A percentile compares a stretch with the other conserved stretches of the same genome.
phyloP scores from a whole-genome alignment of 192 early-diverging fungal genomes.

The Phlyctochytrium arcticum region DNA sequence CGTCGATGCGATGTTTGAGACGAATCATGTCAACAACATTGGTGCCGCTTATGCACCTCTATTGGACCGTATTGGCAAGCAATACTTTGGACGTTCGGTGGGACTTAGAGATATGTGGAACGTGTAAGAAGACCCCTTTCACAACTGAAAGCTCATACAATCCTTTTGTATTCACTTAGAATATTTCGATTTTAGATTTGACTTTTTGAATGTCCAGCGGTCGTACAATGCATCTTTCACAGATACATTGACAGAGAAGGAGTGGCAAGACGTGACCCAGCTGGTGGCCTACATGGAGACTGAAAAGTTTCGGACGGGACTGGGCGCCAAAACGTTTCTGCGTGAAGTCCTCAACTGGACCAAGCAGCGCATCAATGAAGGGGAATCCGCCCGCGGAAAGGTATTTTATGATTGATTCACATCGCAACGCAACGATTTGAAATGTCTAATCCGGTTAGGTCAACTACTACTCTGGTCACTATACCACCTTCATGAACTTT shows the following conservation, averaged over 20 bases:
- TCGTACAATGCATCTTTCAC: constrained; percentile 22
- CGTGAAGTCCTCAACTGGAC: constrained; percentile 3
- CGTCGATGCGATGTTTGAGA: not conserved
- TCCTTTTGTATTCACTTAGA: too few species aligned
- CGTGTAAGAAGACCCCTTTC: not conserved
- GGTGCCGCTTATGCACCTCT: not conserved
- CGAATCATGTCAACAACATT: not conserved
- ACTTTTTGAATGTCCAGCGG: constrained; percentile 21
- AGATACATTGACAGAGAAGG: constrained; percentile 3
- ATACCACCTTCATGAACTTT: constrained; percentile 25
- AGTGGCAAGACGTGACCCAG: constrained; percentile 8
- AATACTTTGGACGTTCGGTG: not conserved
- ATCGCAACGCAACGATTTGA: too few species aligned
- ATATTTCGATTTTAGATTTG: constrained; percentile 9
- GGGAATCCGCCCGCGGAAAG: too few species aligned
- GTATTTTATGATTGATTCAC: too few species aligned
- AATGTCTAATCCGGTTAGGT: constrained; percentile 7
- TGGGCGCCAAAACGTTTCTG: constrained; percentile 4
- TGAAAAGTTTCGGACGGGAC: constrained; percentile 11
- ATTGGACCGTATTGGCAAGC: not conserved
- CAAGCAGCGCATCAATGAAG: too few species aligned
- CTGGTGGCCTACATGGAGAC: constrained; percentile 12
- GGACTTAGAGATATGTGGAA: constrained; percentile 25
- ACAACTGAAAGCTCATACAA: too few species aligned
- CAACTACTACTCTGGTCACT: constrained; percentile 22